These are phyloP conservation scores for Globisporangium yorkense DNA, from an alignment of 352 stramenopile genomes.

Conservation along the genomic window DNA sequence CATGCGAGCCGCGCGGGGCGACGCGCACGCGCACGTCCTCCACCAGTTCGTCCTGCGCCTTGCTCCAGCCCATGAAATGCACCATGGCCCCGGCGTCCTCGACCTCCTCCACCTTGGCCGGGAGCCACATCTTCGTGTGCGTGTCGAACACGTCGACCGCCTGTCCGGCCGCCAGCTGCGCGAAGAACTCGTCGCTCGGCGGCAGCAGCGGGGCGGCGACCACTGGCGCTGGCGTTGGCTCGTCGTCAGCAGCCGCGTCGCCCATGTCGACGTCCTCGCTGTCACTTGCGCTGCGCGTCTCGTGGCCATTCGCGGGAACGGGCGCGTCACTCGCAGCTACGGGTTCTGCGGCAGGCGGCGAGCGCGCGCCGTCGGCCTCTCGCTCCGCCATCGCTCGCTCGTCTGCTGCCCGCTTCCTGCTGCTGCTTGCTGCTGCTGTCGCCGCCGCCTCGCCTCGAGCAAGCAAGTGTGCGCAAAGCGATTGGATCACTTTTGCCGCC, in stretches of 20 bases:
- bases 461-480: background rate
- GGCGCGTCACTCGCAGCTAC: background rate
- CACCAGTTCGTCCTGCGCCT: slow-evolving; percentile 48
- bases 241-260: background rate
- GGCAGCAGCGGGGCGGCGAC: background rate
- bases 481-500: slow-evolving; percentile 2
- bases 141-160: slow-evolving; percentile 60
- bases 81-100: slow-evolving; percentile 27
- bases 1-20: slow-evolving; percentile 29
- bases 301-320: background rate
- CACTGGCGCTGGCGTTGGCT: background rate
- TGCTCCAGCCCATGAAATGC: slow-evolving; percentile 70
- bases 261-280: slow-evolving; percentile 6
- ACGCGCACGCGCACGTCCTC: slow-evolving; percentile 27
- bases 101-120: slow-evolving; percentile 43
- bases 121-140: slow-evolving; percentile 44
- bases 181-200: slow-evolving; percentile 6
- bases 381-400: background rate
- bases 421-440: background rate
- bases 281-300: background rate
- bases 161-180: slow-evolving; percentile 22
- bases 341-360: background rate
- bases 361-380: background rate
- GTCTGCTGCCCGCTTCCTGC: background rate
- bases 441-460: background rate